Percentiles rank a stretch among this genome's conserved stretches.
phyloP scores from a whole-genome alignment of 1,139 yeast species.

The Groenewaldozyma auringiensis region DNA sequence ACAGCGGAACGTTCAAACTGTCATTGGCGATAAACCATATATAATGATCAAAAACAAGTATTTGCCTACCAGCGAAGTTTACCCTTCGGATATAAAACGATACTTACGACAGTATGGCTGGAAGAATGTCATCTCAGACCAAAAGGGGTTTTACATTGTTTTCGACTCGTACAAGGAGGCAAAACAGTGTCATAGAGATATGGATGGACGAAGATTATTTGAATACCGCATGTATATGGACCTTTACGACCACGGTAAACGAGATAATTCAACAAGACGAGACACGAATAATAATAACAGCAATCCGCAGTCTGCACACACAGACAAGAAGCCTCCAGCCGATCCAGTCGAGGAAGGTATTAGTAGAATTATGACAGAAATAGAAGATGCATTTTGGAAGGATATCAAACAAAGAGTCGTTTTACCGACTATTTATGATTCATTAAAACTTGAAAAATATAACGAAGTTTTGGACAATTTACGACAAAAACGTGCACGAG shows the following conservation, averaged over 20 bases:
- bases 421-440: slow-evolving; percentile 61
- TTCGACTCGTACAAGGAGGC: slow-evolving; percentile 62
- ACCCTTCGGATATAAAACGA: slow-evolving; percentile 48
- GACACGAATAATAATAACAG: neutral
- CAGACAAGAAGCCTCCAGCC: neutral
- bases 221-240: slow-evolving; percentile 53
- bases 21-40: slow-evolving; percentile 50
- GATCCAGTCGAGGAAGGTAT: slow-evolving; percentile 49
- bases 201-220: slow-evolving; percentile 52
- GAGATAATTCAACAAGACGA: neutral
- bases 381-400: slow-evolving; percentile 54
- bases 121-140: slow-evolving; percentile 56
- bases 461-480: slow-evolving; percentile 31
- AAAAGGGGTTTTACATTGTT: slow-evolving; percentile 61
- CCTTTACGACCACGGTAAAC: slow-evolving; percentile 26
- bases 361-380: slow-evolving; percentile 52
- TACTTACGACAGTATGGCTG: slow-evolving; percentile 51
- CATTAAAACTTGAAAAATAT: slow-evolving; percentile 53
- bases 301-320: neutral
- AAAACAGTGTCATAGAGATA: slow-evolving; percentile 53
- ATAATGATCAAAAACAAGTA: slow-evolving; percentile 48
- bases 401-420: slow-evolving; percentile 71
- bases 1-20: slow-evolving; percentile 17
- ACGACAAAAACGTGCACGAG: slow-evolving; percentile 4
- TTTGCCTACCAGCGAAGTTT: slow-evolving; percentile 45